Evolutionary conservation across 2,329 filamentous ascomycete genomes (phyloP).

Genomic region (Sclerotinia nivalis): DNA sequence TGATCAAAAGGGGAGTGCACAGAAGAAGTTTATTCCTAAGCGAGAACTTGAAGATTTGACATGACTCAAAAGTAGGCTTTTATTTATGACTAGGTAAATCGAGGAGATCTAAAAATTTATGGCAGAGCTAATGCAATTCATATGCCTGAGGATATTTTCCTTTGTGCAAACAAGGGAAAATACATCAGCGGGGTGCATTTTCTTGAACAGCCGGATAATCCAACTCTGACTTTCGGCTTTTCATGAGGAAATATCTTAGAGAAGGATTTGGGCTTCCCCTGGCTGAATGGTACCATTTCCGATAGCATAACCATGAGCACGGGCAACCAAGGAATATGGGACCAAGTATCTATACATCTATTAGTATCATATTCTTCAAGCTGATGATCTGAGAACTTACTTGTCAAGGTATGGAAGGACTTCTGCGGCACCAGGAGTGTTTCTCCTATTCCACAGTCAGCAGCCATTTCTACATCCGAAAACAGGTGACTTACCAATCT

Average conservation of each 20-base stretch:
- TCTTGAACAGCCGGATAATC: not conserved
- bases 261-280: constrained; percentile 48
- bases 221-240: not conserved
- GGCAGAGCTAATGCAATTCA: not conserved
- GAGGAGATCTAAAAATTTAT: not conserved
- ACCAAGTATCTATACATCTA: constrained; percentile 53
- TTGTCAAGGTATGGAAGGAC: constrained; percentile 64
- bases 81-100: constrained; percentile 3
- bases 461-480: not conserved
- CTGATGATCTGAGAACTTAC: constrained; percentile 34
- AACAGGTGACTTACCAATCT: constrained; percentile 31
- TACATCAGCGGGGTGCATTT: not conserved
- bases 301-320: constrained; percentile 61
- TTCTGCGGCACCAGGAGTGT: constrained; percentile 52
- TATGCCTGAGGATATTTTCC: not conserved
- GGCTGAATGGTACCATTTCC: constrained; percentile 58
- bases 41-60: constrained; percentile 23
- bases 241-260: not conserved
- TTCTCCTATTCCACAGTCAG: constrained; percentile 24
- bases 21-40: constrained; percentile 17
- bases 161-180: not conserved
- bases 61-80: not conserved
- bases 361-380: constrained; percentile 12
- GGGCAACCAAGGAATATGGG: constrained; percentile 63
- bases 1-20: constrained; percentile 22